Evolutionary conservation across 441 rosid species (phyloP).

Genomic region (Biscutella laevigata): DNA sequence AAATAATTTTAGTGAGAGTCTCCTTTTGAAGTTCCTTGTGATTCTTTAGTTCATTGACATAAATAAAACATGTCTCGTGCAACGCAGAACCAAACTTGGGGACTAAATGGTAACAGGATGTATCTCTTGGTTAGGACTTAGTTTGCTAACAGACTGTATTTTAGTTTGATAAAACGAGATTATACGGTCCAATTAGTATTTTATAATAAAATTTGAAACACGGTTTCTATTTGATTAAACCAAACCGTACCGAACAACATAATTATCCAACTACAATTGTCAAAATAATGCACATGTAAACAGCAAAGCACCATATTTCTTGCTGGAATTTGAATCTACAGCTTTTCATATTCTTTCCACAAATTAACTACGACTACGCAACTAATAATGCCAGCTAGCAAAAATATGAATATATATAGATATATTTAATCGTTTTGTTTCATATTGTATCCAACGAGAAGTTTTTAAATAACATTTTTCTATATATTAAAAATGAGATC

Average conservation of each 20-base stretch:
- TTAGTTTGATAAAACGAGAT: no score
- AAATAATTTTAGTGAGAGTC: not conserved
- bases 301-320: conserved; percentile 17
- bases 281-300: conserved; percentile 5
- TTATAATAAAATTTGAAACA: not conserved
- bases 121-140: no score
- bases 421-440: not conserved
- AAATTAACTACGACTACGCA: not conserved
- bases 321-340: conserved; percentile 14
- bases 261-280: not conserved
- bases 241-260: not conserved
- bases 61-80: not conserved
- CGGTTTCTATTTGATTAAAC: not conserved
- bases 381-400: not conserved
- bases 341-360: not conserved
- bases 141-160: no score
- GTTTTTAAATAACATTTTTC: not conserved
- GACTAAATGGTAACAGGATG: no score
- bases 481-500: not conserved
- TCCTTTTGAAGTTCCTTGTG: not conserved
- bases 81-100: not conserved
- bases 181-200: not conserved
- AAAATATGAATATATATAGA: not conserved
- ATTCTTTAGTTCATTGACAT: not conserved
- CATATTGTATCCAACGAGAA: not conserved